Evolutionary conservation across 2,329 filamentous ascomycete species (phyloP), one percentile per base, ranked within the genome.

Genomic region (Rhynchosporium secalis): DNA sequence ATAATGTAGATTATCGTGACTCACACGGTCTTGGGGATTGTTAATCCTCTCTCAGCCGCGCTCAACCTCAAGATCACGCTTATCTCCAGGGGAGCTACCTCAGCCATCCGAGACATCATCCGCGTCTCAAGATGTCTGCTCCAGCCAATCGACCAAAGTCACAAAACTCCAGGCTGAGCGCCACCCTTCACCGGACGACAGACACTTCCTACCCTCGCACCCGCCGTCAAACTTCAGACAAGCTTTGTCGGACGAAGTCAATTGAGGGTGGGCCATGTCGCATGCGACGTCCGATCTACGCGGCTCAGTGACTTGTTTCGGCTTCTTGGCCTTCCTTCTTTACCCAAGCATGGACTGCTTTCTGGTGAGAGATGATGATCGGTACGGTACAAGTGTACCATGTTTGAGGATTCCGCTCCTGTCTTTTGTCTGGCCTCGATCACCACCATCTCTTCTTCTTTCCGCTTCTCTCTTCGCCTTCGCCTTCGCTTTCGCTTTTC

Each of bases 241-340:
- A 52, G 48, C 48, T 52, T 52, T 52, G 48, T 52, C 31, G 31
- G 48, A 52, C 48, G 31, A 52, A 31, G 43, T 45, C 43, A 2
- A n/a, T 36, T 6, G 33, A 5, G 33, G 43, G 6, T 15, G 15
- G 48, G 31, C 4, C 31, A 36, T 4, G n/a, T 31, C 31, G 48
- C 48, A 36, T 52, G 48, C 48, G 48, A 52, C 47, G 47, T 51
- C 47, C 47, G 47, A 51, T 51, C 47, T 51, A 15, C 47, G 28
- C 26, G 40, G 10, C 40, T 9, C 8, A 43, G 40, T n/a, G 4
- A 20, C 43, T 26, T 46, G 20, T 46, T 46, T 46, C 43, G 43
- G 2, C 33, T 36, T 36, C 33, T 36, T 36, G 33, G 33, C 33
- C 33, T 46, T 6, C 26, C 43, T 46, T n/a, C 43, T 45, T 20